Evolutionary conservation across 2,329 filamentous ascomycete species (phyloP).

Genomic region (Ophiosphaerella korrae): DNA sequence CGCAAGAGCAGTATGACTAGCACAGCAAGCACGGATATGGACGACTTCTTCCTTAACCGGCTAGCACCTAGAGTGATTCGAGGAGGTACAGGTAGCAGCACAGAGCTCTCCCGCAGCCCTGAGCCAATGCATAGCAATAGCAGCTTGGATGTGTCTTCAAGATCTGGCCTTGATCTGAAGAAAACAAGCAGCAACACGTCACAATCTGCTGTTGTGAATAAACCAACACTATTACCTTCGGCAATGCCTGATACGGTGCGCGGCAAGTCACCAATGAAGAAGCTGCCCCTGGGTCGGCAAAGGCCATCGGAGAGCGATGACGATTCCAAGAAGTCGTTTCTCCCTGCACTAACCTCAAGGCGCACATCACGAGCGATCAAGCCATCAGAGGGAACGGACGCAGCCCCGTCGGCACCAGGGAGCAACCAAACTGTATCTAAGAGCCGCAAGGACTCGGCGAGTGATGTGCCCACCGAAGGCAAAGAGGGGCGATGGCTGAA

Average conservation of each 20-base stretch:
- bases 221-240: slow-evolving; percentile 42
- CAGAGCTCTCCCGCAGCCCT: slow-evolving; percentile 41
- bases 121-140: slow-evolving; percentile 44
- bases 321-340: slow-evolving; percentile 40
- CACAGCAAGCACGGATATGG: slow-evolving; percentile 50
- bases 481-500: slow-evolving; percentile 49
- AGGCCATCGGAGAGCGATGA: slow-evolving; percentile 46
- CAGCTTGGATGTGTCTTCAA: slow-evolving; percentile 37
- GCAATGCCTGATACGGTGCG: slow-evolving; percentile 45
- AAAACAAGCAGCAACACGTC: slow-evolving; percentile 26
- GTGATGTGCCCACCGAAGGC: slow-evolving; percentile 29
- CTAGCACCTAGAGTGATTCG: slow-evolving; percentile 52
- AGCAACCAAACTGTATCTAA: slow-evolving; percentile 19
- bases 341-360: slow-evolving; percentile 35
- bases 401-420: slow-evolving; percentile 15
- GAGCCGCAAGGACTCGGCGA: slow-evolving; percentile 32
- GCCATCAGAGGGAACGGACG: slow-evolving; percentile 22
- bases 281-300: slow-evolving; percentile 27
- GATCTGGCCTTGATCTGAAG: slow-evolving; percentile 18
- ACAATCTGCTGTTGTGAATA: slow-evolving; percentile 22
- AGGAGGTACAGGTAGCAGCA: slow-evolving; percentile 48
- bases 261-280: slow-evolving; percentile 38
- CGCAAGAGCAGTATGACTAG: slow-evolving; percentile 52
- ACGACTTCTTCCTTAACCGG: slow-evolving; percentile 53
- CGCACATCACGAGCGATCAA: slow-evolving; percentile 37